A percentile compares a stretch with the other conserved stretches of the same genome.
phyloP scores from a whole-genome alignment of 306 rosid genomes.

The Potentilla sterilis region DNA sequence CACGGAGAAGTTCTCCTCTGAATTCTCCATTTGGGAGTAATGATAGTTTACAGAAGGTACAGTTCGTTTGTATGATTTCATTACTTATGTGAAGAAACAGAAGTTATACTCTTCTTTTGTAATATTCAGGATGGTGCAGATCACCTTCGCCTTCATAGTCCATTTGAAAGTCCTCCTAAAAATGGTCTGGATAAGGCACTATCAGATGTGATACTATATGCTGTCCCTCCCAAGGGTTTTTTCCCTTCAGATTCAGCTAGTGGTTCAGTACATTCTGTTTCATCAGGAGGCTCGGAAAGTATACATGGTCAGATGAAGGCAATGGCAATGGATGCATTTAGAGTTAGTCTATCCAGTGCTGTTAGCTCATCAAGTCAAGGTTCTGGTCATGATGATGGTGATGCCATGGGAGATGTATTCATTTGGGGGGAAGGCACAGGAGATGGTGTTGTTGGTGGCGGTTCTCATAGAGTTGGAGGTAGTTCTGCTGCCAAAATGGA shows the following conservation, averaged over 20 bases:
- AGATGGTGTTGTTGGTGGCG: conserved; percentile 95
- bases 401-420: conserved; percentile 97
- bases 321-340: conserved; percentile 89
- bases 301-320: conserved; percentile 90
- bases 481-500: conserved; percentile 63
- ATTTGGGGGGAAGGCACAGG: conserved; percentile 98
- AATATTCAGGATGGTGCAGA: conserved; percentile 78
- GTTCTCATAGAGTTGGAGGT: conserved; percentile 77
- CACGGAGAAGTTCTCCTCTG: conserved; percentile 92
- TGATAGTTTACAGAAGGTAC: conserved; percentile 92
- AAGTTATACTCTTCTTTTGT: conserved; percentile 27
- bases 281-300: conserved; percentile 97
- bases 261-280: conserved; percentile 87
- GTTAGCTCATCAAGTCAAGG: conserved; percentile 99
- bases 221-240: conserved; percentile 84
- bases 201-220: conserved; percentile 74
- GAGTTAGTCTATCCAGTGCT: conserved; percentile 97
- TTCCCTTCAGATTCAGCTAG: conserved; percentile 94
- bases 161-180: conserved; percentile 95
- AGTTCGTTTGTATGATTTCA: conserved; percentile 6
- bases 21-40: conserved; percentile 94
- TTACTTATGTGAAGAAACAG: conserved; percentile 22
- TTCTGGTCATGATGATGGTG: conserved; percentile 99
- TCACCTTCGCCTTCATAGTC: conserved; percentile 87
- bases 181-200: conserved; percentile 86